Conservation (phyloP, 305 asterid genomes). For the Caryopteris hybrid region DNA sequence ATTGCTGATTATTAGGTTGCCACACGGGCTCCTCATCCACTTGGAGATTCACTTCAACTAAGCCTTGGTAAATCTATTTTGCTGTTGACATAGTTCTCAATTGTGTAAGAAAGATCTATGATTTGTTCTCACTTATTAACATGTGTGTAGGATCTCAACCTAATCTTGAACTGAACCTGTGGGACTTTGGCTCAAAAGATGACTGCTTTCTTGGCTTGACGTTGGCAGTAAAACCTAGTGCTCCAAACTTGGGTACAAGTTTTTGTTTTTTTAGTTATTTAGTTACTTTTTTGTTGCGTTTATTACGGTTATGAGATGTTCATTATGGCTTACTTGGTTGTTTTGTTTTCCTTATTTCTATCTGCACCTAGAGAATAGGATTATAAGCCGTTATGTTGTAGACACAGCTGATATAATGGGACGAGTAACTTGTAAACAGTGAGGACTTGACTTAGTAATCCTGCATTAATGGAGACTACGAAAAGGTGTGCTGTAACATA, state of each 20-base stretch:
- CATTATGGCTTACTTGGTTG: not conserved
- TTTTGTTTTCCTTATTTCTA: conserved; percentile 1
- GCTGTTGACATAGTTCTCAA: conserved; percentile 16
- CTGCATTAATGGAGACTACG: not conserved
- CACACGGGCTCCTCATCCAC: conserved; percentile 53
- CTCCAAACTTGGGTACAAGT: conserved; percentile 57
- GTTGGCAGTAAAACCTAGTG: conserved; percentile 86
- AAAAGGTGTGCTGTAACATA: not conserved
- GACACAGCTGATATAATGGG: too few relatives aligned
- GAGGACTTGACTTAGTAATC: not conserved
- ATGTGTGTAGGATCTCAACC: conserved; percentile 66
- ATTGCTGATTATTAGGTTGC: conserved; percentile 51
- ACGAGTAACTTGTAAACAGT: not conserved
- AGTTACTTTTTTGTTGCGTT: not conserved
- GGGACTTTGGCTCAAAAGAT: conserved; percentile 74
- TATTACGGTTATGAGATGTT: conserved; percentile 4
- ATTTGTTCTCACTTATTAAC: conserved; percentile 9
- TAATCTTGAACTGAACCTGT: conserved; percentile 94
- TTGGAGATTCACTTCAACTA: conserved; percentile 60
- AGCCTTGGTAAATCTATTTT: conserved; percentile 52
- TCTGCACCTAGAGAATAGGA: not conserved
- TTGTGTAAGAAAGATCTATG: conserved; percentile 15
- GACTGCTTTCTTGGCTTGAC: conserved; percentile 94
- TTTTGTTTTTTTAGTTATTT: not conserved
- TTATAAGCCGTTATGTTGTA: not conserved